phyloP scores from a whole-genome alignment of 257 asterid genomes.

The Solanum piurae region DNA sequence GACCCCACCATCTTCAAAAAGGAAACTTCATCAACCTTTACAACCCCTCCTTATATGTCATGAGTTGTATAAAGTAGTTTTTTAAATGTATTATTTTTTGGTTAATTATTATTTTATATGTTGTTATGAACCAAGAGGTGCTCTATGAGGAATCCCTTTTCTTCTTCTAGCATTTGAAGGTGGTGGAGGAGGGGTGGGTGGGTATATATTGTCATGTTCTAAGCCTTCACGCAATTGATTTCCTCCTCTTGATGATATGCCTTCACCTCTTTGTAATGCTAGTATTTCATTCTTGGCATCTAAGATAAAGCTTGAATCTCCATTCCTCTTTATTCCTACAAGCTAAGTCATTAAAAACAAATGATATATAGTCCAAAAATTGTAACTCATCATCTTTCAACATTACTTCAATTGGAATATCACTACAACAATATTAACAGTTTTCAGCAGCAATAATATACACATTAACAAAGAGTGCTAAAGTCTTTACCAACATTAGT shows the following conservation, averaged over 20 bases:
- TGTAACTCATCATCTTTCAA: background rate
- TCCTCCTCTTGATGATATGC: slow-evolving; percentile 37
- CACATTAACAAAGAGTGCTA: background rate
- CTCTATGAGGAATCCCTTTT: slow-evolving; percentile 94
- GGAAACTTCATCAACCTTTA: slow-evolving; percentile 8
- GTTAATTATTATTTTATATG: background rate
- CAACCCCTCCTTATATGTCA: background rate
- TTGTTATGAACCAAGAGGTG: slow-evolving; percentile 68
- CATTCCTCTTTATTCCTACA: slow-evolving; percentile 79
- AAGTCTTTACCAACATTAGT: too few relatives aligned
- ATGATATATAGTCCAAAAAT: background rate
- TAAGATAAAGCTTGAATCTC: slow-evolving; percentile 57
- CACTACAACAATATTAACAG: background rate
- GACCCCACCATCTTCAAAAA: slow-evolving; percentile 13
- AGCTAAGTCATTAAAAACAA: slow-evolving; percentile 33
- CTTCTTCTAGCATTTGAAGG: slow-evolving; percentile 80
- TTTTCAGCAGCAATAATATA: background rate
- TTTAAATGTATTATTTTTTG: background rate
- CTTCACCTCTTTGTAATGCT: slow-evolving; percentile 44
- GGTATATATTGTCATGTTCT: slow-evolving; percentile 69
- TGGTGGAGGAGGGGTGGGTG: slow-evolving; percentile 77
- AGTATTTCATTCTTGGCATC: slow-evolving; percentile 36
- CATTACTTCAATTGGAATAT: background rate
- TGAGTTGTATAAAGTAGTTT: slow-evolving; percentile 41
- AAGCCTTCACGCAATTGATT: slow-evolving; percentile 69